Conservation (phyloP, 495 filamentous ascomycete species). For the Penicillium robsamsonii region DNA sequence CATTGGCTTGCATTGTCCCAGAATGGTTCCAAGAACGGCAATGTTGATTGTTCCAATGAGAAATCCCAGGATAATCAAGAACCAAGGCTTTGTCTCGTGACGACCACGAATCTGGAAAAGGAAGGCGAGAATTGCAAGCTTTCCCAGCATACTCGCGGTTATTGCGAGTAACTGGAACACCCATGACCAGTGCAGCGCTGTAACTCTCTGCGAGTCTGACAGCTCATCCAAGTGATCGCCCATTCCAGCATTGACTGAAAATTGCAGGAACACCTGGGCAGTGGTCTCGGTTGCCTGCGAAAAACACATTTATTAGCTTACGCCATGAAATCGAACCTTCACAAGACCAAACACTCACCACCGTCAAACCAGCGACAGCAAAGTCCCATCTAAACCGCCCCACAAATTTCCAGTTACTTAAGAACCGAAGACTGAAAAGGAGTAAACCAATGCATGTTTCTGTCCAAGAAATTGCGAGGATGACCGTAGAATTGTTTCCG, state of each 20-base stretch:
- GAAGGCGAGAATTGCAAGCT: constrained; percentile 33
- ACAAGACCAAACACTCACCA: constrained; percentile 6
- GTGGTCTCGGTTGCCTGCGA: constrained; percentile 7
- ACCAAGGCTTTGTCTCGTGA: constrained; percentile 25
- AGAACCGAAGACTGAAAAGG: constrained; percentile 17
- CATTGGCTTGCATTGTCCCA: constrained; percentile 30
- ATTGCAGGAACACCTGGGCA: constrained; percentile 22
- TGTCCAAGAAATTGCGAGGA: constrained; percentile 19
- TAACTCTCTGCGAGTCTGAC: constrained; percentile 8
- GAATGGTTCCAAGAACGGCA: constrained; percentile 21
- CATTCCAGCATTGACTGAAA: constrained; percentile 27
- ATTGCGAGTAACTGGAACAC: constrained; percentile 32
- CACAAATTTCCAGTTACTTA: constrained; percentile 21
- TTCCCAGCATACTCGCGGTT: constrained; percentile 28
- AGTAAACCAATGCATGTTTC: constrained; percentile 17
- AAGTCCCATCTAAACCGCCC: constrained; percentile 23
- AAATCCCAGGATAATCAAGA: constrained; percentile 28
- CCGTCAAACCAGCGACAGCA: constrained; percentile 14
- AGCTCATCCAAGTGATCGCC: constrained; percentile 27
- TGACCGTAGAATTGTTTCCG: constrained; percentile 1
- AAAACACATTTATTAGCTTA: background rate
- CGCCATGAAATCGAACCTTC: background rate
- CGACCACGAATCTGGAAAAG: constrained; percentile 31
- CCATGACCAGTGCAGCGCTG: constrained; percentile 33
- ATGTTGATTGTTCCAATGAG: constrained; percentile 25